Evolutionary conservation across 345 rosid genomes (phyloP).

Genomic region (Brassica cretica): DNA sequence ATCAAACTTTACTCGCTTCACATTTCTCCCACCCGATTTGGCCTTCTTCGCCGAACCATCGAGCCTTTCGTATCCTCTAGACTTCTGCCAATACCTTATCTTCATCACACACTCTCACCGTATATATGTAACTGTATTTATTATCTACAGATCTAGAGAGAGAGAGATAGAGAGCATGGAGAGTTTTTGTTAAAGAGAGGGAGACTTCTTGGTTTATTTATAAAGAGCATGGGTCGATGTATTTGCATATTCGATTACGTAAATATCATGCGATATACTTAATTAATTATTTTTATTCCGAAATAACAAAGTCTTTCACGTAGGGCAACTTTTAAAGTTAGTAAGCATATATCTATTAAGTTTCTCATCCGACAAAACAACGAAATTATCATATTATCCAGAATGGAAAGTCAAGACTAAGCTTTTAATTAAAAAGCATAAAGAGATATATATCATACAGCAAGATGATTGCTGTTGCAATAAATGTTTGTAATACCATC

Average conservation of each 20-base stretch:
- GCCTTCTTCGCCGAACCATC: constrained; percentile 34
- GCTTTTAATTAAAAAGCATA: background rate
- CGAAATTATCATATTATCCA: constrained; percentile 13
- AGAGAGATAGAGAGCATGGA: background rate
- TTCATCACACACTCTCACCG: constrained; percentile 20
- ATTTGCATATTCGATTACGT: constrained; percentile 7
- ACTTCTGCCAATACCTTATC: constrained; percentile 46
- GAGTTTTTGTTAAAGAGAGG: constrained; percentile 18
- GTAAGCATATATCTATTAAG: background rate
- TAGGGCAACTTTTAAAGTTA: background rate
- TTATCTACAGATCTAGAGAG: background rate
- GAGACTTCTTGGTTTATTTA: constrained; percentile 21
- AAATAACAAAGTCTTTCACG: background rate
- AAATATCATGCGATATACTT: background rate
- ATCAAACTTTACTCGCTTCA: constrained; percentile 34
- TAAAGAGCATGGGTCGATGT: constrained; percentile 33
- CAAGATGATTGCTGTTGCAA: constrained; percentile 14
- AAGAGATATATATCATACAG: background rate
- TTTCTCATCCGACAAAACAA: constrained; percentile 21
- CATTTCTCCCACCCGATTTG: constrained; percentile 9
- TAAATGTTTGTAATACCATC: constrained; percentile 9
- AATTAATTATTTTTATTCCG: background rate
- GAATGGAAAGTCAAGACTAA: constrained; percentile 1
- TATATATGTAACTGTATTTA: background rate
- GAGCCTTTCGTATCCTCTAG: constrained; percentile 51